These are phyloP conservation scores for Chaetomium fimeti DNA, from an alignment of 495 filamentous ascomycete genomes.

Conservation along the genomic window DNA sequence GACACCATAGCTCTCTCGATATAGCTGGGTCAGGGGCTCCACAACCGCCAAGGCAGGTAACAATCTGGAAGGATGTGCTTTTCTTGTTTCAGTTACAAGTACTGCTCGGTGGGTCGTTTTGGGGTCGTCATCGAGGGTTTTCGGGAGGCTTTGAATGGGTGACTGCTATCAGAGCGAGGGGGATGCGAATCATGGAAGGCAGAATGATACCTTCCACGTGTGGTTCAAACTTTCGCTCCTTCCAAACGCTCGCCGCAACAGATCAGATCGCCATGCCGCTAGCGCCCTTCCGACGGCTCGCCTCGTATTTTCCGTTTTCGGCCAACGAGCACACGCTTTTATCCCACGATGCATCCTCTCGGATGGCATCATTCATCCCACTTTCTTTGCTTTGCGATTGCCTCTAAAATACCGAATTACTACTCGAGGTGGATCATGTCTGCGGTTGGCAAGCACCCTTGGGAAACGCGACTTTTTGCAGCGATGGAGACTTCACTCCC, in stretches of 20 bases:
- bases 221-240: not conserved
- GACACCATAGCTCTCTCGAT: conserved; percentile 23
- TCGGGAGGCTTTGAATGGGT: not conserved
- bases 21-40: conserved; percentile 7
- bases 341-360: not conserved
- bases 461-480: not conserved
- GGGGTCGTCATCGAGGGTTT: not conserved
- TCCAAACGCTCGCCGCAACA: not conserved
- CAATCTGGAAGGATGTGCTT: not conserved
- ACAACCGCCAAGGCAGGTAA: not conserved
- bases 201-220: no score
- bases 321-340: not conserved
- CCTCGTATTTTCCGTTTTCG: conserved; percentile 8
- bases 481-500: not conserved
- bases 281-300: not conserved
- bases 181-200: no score
- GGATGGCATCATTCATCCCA: conserved; percentile 4
- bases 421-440: not conserved
- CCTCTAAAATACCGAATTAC: not conserved
- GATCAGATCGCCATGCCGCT: not conserved
- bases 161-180: no score
- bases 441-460: not conserved
- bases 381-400: not conserved
- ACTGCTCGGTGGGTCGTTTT: not conserved
- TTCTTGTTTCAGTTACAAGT: not conserved